These are phyloP conservation scores for Amniculicola lignicola DNA, from an alignment of 495 filamentous ascomycete genomes.

Conservation along the genomic window DNA sequence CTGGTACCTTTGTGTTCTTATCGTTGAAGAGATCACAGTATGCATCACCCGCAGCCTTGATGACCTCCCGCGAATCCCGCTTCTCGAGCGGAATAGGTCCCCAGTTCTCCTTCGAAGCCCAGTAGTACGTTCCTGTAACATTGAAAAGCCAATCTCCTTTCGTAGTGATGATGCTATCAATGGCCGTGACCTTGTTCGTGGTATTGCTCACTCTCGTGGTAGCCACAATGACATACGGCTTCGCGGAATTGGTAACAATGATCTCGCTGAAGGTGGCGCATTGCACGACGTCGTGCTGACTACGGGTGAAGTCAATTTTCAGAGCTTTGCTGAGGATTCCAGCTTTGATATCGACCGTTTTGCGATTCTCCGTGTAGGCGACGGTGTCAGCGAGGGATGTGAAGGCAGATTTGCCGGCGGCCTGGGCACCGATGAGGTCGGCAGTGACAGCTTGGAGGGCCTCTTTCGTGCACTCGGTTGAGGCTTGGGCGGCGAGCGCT, in stretches of 20 bases:
- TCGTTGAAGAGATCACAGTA: conserved; percentile 31
- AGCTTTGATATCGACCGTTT: conserved; percentile 39
- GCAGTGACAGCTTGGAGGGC: conserved; percentile 45
- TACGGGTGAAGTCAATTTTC: conserved; percentile 49
- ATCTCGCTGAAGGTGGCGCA: conserved; percentile 55
- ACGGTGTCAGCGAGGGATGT: conserved; percentile 21
- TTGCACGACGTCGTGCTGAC: conserved; percentile 47
- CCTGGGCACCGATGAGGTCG: conserved; percentile 47
- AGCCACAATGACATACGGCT: conserved; percentile 51
- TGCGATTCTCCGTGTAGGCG: conserved; percentile 48
- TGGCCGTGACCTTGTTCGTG: conserved; percentile 18
- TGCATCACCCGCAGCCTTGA: conserved; percentile 32
- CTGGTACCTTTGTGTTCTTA: conserved; percentile 30
- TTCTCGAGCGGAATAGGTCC: conserved; percentile 10
- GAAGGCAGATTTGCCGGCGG: conserved; percentile 33
- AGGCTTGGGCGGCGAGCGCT: conserved; percentile 13
- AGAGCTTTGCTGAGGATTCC: conserved; percentile 46
- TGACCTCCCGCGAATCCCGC: conserved; percentile 19
- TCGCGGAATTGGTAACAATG: conserved; percentile 43
- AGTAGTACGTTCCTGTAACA: conserved; percentile 23
- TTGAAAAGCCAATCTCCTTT: conserved; percentile 33
- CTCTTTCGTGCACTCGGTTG: conserved; percentile 41
- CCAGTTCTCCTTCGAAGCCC: conserved; percentile 21
- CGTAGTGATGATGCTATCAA: conserved; percentile 22
- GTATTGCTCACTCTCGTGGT: conserved; percentile 46